These are phyloP conservation scores for Emergomyces orientalis DNA, from an alignment of 2,329 filamentous ascomycete species.

Conservation along the genomic window DNA sequence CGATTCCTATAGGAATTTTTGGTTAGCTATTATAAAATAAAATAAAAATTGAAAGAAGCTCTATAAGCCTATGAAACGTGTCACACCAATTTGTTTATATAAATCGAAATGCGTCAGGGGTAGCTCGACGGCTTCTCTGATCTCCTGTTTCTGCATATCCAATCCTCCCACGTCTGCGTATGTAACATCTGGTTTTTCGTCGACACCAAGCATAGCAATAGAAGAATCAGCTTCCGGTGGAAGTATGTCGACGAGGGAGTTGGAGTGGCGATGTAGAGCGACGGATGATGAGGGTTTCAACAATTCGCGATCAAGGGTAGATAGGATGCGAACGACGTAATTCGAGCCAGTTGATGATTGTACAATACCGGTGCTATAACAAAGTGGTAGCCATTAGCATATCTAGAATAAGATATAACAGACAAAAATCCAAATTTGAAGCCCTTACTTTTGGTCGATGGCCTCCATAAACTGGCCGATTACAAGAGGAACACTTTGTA, in stretches of 20 bases:
- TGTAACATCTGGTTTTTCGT: conserved; percentile 97
- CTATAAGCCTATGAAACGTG: conserved; percentile 7
- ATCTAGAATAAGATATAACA: background rate
- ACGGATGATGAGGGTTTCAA: conserved; percentile 97
- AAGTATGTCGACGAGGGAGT: conserved; percentile 94
- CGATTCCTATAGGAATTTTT: conserved; percentile 50
- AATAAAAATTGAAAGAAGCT: too few species aligned
- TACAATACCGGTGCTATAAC: conserved; percentile 80
- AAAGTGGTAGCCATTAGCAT: conserved; percentile 6
- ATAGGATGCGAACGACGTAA: conserved; percentile 96
- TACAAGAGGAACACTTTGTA: conserved; percentile 94
- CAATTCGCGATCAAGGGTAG: conserved; percentile 93
- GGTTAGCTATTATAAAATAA: background rate
- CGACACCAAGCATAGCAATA: conserved; percentile 91
- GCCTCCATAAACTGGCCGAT: conserved; percentile 99
- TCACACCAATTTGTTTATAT: conserved; percentile 86
- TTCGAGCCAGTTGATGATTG: conserved; percentile 97
- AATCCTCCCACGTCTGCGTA: conserved; percentile 96
- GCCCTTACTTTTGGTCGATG: conserved; percentile 87
- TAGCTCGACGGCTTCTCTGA: conserved; percentile 92
- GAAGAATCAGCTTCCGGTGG: conserved; percentile 98
- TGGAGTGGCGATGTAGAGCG: conserved; percentile 94
- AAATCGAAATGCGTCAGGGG: conserved; percentile 96
- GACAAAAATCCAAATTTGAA: background rate
- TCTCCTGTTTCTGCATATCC: conserved; percentile 99